Evolutionary conservation across 805 yeast species (phyloP), one percentile per base, ranked within the genome.

Genomic region (Yarrowia divulgata): DNA sequence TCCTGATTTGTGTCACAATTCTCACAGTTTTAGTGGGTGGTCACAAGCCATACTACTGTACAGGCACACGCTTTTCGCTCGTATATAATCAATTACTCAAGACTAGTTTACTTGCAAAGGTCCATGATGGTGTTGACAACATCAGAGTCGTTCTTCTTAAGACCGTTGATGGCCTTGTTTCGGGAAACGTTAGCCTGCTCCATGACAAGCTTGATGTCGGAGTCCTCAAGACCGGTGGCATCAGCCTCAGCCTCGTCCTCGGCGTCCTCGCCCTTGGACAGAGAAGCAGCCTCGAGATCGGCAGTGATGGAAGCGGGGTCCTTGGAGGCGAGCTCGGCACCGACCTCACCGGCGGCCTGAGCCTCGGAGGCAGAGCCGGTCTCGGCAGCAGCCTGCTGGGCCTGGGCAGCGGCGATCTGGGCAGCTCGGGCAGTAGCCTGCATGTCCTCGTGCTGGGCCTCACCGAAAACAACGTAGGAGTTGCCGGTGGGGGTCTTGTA

Each of bases 401-500:
- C 82, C 72, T 85, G 85, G 75, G 85, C 84, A 73, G 86, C 87
- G 81, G 88, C 90, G 74, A 91, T 91, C 78, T 90, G 90, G 80
- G 89, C 90, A 72, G 90, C 89, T 52, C 69, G 69, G 79, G 88
- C 90, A 79, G 90, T 90, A 82, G 90, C 85, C 83, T 91, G 88
- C 82, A 93, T 84, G 85, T 94, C 97, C 82, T 94, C 98, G 75
- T 91, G 90, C 87, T 92, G 91, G 79, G 97, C 97, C 84, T 93
- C 98, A 84, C 99, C 99, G 77, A 94, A 93, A 75, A 94, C 98
- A 77, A 94, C 89, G 86, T 90, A 95, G 76, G 97, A 89, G 80
- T 98, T 97, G 72, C 87, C 85, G 79, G 96, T 90, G 73, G 88
- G 86, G 72, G 97, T 89, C 83, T 86, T 91, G 97, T 85, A 94